Base-by-base conservation (phyloP, 768 basidiomycete species). In the Boletus rex-veris region DNA sequence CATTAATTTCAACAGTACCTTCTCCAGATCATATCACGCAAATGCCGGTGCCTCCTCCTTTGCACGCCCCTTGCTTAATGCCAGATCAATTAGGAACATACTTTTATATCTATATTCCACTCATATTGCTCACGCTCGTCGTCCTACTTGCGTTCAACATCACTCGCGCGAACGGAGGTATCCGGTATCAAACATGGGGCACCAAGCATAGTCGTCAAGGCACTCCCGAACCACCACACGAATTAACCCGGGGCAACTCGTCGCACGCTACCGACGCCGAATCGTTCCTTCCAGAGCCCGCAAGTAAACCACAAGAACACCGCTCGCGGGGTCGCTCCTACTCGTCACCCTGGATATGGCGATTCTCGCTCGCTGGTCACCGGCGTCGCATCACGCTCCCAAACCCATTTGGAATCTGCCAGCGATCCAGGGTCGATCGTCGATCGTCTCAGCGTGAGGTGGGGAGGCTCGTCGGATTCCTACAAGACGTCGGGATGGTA, bases 1-100 rank as follows among this genome's bases (percentile, higher is more conserved):
- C 93, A 2, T 80, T 98, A 21, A 76, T 45, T 74, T 43, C 77
- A 77, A 21, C 71, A 59, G 50, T 61, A 39, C 64, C 66, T 47
- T 60, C 59, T 4, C 54, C 58, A 19, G 66, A 64, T 36, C 61
- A 43, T 40, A 54, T 74, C 31, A 75, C 71, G 4, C 74, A 77
- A 61, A 51, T 48, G 37, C 52, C 64, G 50, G 55, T 57, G 35
- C 45, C 41, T 36, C 68, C 57, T 64, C 79, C 30, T 63, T 77
- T 75, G 44, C 85, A 92, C 58, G 65, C 72, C 7, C 82, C 83
- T 12, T 98, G 95, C 71, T 64, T 86, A 40, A 79, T 98, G 52
- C 96, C 95, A 0, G 84, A 93, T 70, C 93, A 96, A 64, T 67
- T 91, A 42, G 77, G 80, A 38, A 88, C 92, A 58, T 97, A 93